These are phyloP conservation scores for Biancaea sappan DNA, from an alignment of 306 rosid species.

Conservation along the genomic window DNA sequence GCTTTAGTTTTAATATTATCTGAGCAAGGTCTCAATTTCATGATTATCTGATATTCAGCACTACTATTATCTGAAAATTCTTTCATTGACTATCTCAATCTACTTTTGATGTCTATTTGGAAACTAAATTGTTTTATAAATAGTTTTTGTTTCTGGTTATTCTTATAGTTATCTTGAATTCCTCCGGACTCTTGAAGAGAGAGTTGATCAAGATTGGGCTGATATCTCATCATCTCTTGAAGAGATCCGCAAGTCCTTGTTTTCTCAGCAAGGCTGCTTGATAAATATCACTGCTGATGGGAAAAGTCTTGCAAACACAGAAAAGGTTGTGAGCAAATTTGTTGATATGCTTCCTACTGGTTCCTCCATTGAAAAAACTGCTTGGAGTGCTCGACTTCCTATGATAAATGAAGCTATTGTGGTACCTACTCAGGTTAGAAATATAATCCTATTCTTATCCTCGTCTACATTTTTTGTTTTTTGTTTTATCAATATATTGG, in stretches of 20 bases:
- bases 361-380: constrained; percentile 48
- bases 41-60: too few relatives aligned
- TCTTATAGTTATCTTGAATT: too few relatives aligned
- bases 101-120: too few relatives aligned
- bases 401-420: constrained; percentile 79
- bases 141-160: too few relatives aligned
- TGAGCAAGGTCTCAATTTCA: too few relatives aligned
- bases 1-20: too few relatives aligned
- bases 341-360: constrained; percentile 69
- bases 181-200: constrained; percentile 61
- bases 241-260: constrained; percentile 76
- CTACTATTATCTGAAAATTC: too few relatives aligned
- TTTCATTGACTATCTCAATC: too few relatives aligned
- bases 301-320: constrained; percentile 56
- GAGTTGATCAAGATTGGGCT: constrained; percentile 85
- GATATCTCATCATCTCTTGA: constrained; percentile 79
- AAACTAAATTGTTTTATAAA: too few relatives aligned
- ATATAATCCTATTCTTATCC: constrained; percentile 24
- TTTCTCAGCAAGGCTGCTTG: constrained; percentile 73
- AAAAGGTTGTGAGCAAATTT: constrained; percentile 66
- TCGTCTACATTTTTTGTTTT: constrained; percentile 4
- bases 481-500: constrained; percentile 26
- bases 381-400: constrained; percentile 65
- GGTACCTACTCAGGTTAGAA: constrained; percentile 81
- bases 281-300: constrained; percentile 77